Base-by-base conservation (phyloP, 2,329 filamentous ascomycete species). In the Huntiella omanensis region DNA sequence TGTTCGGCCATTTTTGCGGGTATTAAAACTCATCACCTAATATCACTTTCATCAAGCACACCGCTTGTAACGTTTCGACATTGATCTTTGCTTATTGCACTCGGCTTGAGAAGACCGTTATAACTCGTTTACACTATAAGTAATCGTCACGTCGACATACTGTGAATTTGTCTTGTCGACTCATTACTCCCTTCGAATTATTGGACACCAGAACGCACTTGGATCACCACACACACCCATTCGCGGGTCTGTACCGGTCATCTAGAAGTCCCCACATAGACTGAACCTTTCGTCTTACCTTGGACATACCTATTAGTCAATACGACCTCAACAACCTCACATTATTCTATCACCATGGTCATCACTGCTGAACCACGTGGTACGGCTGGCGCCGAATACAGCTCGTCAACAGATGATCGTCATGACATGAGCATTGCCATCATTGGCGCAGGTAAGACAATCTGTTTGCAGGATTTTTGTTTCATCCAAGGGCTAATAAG, bases 401-500 rank as follows among this genome's bases (percentile, higher is more conserved):
- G n/a, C 5, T 15, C 22, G 41, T 5, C 34, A 5, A 10, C 22
- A 7, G 22, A 10, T 11, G 22, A 43, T 34, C 49, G 43, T 22
- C 46, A 47, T 22, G 59, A 63, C 38, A 49, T 62, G 45, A 61
- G 62, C 46, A 65, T 75, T 55, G 67, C 65, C 55, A 64, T 73
- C 52, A 59, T 71, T 51, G 70, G 70, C 53, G 69, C 69, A 19
- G 70, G 67, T 68, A 60, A 38, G 45, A n/a, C n/a, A n/a, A 17
- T 8, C 22, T 11, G 5, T 42, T 10, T 42, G 33, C 38, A 33
- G 37, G 34, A 47, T 38, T 13, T 43, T 13, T 10, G 16, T 10
- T n/a, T 34, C 15, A 22, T 42, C 32, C 34, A 43, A 45, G 35
- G 33, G 28, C 22, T 39, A 45, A 36, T 22, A 17, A 40, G 5